Percentiles rank a stretch among this genome's conserved stretches.
Conservation (phyloP, 1,139 yeast species). For the Wickerhamomyces sp. region DNA sequence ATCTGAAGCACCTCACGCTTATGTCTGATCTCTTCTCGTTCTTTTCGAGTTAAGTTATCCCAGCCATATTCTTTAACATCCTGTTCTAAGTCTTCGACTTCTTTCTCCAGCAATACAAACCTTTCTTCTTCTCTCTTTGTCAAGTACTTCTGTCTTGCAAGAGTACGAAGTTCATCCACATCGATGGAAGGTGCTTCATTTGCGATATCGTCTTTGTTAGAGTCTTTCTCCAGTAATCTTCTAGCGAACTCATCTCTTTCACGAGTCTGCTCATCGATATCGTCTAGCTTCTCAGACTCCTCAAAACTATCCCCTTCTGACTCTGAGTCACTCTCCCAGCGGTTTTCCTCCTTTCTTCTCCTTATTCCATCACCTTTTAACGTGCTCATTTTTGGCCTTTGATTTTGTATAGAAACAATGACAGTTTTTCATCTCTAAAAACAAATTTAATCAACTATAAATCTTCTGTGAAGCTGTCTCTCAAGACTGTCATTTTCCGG, state of each 20-base stretch:
- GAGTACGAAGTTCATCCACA: conserved; percentile 33
- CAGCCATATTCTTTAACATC: conserved; percentile 45
- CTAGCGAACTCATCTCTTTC: conserved; percentile 30
- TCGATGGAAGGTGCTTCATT: conserved; percentile 12
- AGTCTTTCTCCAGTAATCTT: conserved; percentile 24
- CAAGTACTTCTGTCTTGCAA: conserved; percentile 47
- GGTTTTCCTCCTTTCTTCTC: conserved; percentile 6
- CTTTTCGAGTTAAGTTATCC: conserved; percentile 42
- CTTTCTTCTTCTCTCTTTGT: conserved; percentile 44
- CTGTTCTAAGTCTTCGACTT: conserved; percentile 44
- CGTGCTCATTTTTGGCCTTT: not conserved
- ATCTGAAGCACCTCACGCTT: conserved; percentile 43
- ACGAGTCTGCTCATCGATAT: conserved; percentile 17
- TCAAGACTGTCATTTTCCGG: too few species aligned
- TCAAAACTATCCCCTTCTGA: conserved; percentile 5
- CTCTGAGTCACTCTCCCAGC: conserved; percentile 24
- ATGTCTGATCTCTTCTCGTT: conserved; percentile 45
- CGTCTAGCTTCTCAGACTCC: conserved; percentile 9
- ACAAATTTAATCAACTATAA: not conserved
- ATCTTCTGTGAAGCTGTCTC: too few species aligned
- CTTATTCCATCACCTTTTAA: conserved; percentile 4
- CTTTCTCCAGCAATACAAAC: conserved; percentile 40
- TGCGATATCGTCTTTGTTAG: conserved; percentile 4
- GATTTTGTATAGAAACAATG: too few species aligned
- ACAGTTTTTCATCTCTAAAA: too few species aligned